A percentile compares a stretch with the other conserved stretches of the same genome.
These are phyloP conservation scores for Fusarium circinatum DNA, from an alignment of 2,329 filamentous ascomycete species.

Conservation along the genomic window DNA sequence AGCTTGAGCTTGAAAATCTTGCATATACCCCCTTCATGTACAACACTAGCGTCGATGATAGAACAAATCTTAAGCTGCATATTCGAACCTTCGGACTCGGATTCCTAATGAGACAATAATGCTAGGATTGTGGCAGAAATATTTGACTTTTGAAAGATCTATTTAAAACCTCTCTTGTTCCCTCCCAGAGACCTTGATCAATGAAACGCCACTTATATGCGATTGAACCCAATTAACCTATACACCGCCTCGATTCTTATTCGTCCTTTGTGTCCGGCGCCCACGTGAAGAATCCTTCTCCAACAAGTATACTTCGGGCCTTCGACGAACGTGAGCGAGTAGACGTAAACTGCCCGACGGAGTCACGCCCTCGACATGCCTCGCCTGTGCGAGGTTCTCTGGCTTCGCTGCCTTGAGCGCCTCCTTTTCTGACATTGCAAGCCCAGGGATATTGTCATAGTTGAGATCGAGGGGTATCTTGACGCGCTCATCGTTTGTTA, in stretches of 20 bases:
- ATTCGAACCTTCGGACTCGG: neutral
- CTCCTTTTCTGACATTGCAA: slow-evolving; percentile 82
- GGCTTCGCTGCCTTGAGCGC: slow-evolving; percentile 77
- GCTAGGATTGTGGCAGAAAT: neutral
- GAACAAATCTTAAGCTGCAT: slow-evolving; percentile 7
- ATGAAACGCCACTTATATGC: slow-evolving; percentile 19
- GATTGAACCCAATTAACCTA: neutral
- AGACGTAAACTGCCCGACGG: slow-evolving; percentile 69
- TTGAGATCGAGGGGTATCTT: slow-evolving; percentile 78
- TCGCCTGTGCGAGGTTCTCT: slow-evolving; percentile 88
- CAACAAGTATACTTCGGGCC: slow-evolving; percentile 3
- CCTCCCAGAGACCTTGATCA: neutral
- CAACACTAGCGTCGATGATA: neutral
- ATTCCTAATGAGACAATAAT: neutral
- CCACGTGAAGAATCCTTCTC: neutral
- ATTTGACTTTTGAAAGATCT: neutral
- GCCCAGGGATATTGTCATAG: slow-evolving; percentile 76
- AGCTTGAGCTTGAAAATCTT: slow-evolving; percentile 1
- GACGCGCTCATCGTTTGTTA: slow-evolving; percentile 81
- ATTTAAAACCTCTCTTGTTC: neutral
- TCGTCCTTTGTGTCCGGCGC: neutral
- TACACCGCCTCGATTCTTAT: neutral
- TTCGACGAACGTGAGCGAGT: slow-evolving; percentile 67
- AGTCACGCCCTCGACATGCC: slow-evolving; percentile 83
- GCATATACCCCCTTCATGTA: slow-evolving; percentile 15